Percentiles rank a stretch among this genome's conserved stretches.
These are phyloP conservation scores for Diutina catenulata DNA, from an alignment of 1,139 yeast genomes.

Conservation along the genomic window DNA sequence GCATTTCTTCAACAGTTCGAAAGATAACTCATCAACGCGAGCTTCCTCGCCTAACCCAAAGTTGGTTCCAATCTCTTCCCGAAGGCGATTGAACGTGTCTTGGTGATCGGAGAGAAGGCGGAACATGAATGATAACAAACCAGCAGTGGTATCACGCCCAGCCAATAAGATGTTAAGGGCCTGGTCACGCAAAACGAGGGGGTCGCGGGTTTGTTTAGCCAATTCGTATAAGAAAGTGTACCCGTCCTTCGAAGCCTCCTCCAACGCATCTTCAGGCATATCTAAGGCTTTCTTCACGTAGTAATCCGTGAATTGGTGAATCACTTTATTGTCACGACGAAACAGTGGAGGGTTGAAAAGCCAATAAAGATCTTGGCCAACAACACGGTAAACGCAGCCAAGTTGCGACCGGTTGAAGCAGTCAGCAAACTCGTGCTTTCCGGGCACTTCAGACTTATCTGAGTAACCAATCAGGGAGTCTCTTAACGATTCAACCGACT, in stretches of 20 bases:
- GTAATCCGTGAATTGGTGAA: constrained; percentile 23
- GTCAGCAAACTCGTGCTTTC: constrained; percentile 7
- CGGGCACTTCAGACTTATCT: too few relatives aligned
- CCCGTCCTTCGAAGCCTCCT: constrained; percentile 26
- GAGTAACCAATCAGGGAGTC: too few relatives aligned
- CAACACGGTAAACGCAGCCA: constrained; percentile 7
- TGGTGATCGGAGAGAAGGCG: constrained; percentile 36
- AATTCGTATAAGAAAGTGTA: constrained; percentile 40
- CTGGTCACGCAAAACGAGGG: constrained; percentile 36
- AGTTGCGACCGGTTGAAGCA: constrained; percentile 9
- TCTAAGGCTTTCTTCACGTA: constrained; percentile 16
- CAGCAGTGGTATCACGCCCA: constrained; percentile 50
- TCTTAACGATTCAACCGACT: background rate
- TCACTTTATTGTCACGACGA: constrained; percentile 15
- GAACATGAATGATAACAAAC: constrained; percentile 34
- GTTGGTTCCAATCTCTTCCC: constrained; percentile 21
- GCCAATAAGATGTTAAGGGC: constrained; percentile 40
- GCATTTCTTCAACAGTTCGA: constrained; percentile 3
- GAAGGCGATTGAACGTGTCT: constrained; percentile 25
- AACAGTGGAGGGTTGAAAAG: constrained; percentile 7
- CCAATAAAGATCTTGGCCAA: constrained; percentile 8
- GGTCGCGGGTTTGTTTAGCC: constrained; percentile 38
- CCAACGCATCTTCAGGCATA: constrained; percentile 19
- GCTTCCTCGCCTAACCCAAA: constrained; percentile 25
- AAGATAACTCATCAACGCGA: background rate